These are phyloP conservation scores for Claviceps capensis DNA, from an alignment of 2,329 filamentous ascomycete genomes.

Conservation along the genomic window DNA sequence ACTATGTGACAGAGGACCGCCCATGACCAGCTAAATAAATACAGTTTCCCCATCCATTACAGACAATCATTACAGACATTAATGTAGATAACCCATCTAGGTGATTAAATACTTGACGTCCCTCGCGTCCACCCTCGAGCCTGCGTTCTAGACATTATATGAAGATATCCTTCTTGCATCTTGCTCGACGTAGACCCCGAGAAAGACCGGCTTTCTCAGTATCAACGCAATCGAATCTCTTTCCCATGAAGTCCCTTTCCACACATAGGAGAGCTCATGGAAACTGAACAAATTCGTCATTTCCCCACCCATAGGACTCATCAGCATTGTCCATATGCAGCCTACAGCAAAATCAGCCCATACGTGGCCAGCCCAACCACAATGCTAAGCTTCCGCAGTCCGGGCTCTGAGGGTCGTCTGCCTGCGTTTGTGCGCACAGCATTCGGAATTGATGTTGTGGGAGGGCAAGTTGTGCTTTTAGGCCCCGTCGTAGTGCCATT, in stretches of 20 bases:
- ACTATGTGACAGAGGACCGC: no score
- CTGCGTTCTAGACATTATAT: no score
- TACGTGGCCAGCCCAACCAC: conserved; percentile 5
- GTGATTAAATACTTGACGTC: no score
- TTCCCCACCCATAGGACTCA: no score
- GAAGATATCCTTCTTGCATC: no score
- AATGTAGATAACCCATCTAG: no score
- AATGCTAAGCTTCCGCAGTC: conserved; percentile 4
- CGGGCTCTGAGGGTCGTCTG: conserved; percentile 4
- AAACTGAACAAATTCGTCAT: background rate
- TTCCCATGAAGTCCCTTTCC: background rate
- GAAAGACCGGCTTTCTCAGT: background rate
- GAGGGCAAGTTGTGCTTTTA: no score
- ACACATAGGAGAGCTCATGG: background rate
- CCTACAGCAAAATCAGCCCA: conserved; percentile 4
- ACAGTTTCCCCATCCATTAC: no score
- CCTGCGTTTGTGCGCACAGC: background rate
- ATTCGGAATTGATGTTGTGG: background rate
- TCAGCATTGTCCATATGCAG: background rate
- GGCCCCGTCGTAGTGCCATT: background rate
- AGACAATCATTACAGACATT: no score
- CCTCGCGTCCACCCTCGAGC: no score
- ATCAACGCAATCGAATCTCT: background rate
- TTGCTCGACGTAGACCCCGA: background rate
- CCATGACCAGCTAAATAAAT: no score